Evolutionary conservation across 805 yeast genomes (phyloP).

Genomic region (Lachancea waltii): DNA sequence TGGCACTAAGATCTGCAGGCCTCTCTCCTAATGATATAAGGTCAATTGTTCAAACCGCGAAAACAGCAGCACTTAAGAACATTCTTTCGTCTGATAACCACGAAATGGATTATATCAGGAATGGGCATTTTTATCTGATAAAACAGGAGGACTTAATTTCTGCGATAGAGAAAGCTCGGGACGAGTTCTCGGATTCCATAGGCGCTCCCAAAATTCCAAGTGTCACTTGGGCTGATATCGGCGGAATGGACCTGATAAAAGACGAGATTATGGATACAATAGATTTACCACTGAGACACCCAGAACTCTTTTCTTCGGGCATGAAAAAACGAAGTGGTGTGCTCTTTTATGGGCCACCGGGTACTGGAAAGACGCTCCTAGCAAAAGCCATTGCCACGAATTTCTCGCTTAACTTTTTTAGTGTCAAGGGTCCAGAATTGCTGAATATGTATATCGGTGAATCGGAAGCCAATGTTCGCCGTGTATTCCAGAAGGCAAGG

Average conservation of each 20-base stretch:
- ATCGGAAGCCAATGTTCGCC: conserved; percentile 93
- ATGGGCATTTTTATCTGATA: conserved; percentile 32
- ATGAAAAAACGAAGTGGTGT: conserved; percentile 92
- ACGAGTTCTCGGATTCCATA: conserved; percentile 84
- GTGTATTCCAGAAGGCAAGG: conserved; percentile 88
- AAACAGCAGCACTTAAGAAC: conserved; percentile 38
- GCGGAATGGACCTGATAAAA: conserved; percentile 86
- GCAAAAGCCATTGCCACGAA: conserved; percentile 98
- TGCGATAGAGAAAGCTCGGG: conserved; percentile 76
- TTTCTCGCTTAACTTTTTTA: conserved; percentile 87
- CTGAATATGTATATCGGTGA: conserved; percentile 98
- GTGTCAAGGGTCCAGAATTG: conserved; percentile 95
- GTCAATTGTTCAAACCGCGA: conserved; percentile 64
- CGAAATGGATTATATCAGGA: conserved; percentile 1
- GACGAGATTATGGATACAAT: conserved; percentile 92
- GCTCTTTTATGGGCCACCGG: conserved; percentile 96
- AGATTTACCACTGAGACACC: conserved; percentile 91
- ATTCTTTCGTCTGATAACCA: background rate
- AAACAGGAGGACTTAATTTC: conserved; percentile 48
- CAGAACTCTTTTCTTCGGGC: conserved; percentile 81
- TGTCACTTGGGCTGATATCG: conserved; percentile 96
- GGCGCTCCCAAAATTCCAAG: conserved; percentile 96
- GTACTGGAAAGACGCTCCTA: conserved; percentile 91
- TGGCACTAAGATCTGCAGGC: conserved; percentile 89
- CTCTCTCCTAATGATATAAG: conserved; percentile 75